These are phyloP conservation scores for Psophocarpus tetragonolobus DNA, from an alignment of 306 rosid species.

Conservation along the genomic window DNA sequence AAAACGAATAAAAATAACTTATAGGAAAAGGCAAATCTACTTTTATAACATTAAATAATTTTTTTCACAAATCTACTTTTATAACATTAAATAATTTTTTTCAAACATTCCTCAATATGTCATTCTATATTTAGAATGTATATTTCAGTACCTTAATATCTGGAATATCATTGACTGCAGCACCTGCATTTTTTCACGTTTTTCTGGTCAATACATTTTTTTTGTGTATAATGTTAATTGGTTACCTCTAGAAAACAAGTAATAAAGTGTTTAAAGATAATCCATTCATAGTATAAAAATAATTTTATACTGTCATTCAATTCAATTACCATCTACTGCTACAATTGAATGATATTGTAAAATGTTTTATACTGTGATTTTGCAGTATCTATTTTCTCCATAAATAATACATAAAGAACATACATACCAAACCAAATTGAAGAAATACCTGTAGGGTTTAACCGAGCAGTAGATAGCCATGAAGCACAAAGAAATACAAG, in stretches of 20 bases:
- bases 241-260: background rate
- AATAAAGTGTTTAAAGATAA: too few relatives aligned
- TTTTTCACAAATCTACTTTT: background rate
- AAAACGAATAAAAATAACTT: background rate
- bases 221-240: background rate
- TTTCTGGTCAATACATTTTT: background rate
- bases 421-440: background rate
- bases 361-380: too few relatives aligned
- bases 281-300: too few relatives aligned
- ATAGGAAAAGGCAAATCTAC: background rate
- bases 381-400: too few relatives aligned
- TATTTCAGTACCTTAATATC: conserved; percentile 27
- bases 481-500: conserved; percentile 35
- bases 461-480: conserved; percentile 40
- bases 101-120: background rate
- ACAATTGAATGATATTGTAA: too few relatives aligned
- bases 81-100: background rate
- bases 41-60: background rate
- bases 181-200: conserved; percentile 28
- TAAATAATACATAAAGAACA: too few relatives aligned
- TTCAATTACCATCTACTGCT: too few relatives aligned
- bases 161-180: background rate
- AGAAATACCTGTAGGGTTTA: conserved; percentile 38
- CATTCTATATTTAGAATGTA: background rate
- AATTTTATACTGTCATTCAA: too few relatives aligned